Percentiles rank a stretch among this genome's conserved stretches.
phyloP scores from a whole-genome alignment of 129 eudicot genomes.

The Chrysanthemum makinoi region DNA sequence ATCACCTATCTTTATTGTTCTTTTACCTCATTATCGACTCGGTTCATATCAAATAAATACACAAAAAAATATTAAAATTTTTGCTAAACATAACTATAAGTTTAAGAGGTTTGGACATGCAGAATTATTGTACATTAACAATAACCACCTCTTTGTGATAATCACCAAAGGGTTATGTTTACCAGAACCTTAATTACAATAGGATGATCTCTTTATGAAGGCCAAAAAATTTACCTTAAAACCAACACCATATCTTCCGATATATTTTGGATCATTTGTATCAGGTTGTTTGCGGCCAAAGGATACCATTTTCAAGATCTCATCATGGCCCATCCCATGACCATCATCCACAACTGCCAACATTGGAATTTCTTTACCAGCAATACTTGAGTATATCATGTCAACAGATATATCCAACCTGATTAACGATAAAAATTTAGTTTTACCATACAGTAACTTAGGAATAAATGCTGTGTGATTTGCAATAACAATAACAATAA shows the following conservation, averaged over 20 bases:
- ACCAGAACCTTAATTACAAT: too few relatives aligned
- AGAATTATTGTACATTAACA: too few relatives aligned
- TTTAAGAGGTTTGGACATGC: too few relatives aligned
- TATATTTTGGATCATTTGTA: slow-evolving; percentile 43
- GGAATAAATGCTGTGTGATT: neutral
- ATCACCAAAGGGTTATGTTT: too few relatives aligned
- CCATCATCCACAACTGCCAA: slow-evolving; percentile 72
- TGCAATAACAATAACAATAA: neutral
- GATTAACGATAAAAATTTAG: neutral
- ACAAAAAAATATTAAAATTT: too few relatives aligned
- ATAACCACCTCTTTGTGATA: too few relatives aligned
- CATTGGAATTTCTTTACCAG: slow-evolving; percentile 61
- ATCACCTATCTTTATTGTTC: too few relatives aligned
- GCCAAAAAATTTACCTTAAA: slow-evolving; percentile 48
- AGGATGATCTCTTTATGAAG: too few relatives aligned
- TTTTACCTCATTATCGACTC: too few relatives aligned
- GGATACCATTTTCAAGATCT: slow-evolving; percentile 55
- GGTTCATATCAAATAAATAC: too few relatives aligned
- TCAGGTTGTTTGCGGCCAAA: slow-evolving; percentile 71
- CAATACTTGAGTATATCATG: slow-evolving; percentile 37
- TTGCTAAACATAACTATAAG: too few relatives aligned
- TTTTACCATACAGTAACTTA: neutral
- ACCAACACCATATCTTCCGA: slow-evolving; percentile 78
- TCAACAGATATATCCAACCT: slow-evolving; percentile 40
- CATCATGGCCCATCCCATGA: slow-evolving; percentile 65